Conservation (phyloP, 441 rosid species). For the Adansonia madagascariensis region DNA sequence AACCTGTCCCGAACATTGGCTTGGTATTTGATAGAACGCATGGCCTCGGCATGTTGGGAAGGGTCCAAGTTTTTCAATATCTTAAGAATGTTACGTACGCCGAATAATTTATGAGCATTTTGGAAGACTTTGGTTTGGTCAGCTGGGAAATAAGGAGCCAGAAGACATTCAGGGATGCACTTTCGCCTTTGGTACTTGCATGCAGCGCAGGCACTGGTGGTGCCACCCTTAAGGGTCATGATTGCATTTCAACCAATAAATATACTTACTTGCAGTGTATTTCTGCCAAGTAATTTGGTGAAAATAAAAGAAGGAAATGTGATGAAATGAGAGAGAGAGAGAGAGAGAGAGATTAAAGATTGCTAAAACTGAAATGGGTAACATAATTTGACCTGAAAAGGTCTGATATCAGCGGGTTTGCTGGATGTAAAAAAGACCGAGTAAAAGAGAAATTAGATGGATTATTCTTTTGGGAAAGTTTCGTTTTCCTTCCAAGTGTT, state of each 20-base stretch:
- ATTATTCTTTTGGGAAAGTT: neutral
- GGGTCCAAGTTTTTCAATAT: constrained; percentile 51
- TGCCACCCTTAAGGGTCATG: constrained; percentile 71
- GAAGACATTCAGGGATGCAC: constrained; percentile 9
- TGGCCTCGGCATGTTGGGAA: constrained; percentile 59
- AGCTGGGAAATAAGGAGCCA: neutral
- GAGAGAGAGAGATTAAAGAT: constrained; percentile 1
- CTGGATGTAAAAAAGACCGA: constrained; percentile 31
- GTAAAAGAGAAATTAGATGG: neutral
- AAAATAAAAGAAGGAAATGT: neutral
- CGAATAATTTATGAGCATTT: neutral
- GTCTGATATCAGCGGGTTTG: constrained; percentile 57
- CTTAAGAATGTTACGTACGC: constrained; percentile 29
- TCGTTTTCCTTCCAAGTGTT: neutral
- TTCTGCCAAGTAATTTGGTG: neutral
- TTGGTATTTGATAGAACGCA: constrained; percentile 80
- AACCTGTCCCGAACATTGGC: constrained; percentile 69
- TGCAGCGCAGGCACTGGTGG: constrained; percentile 23
- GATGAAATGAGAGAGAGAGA: constrained; percentile 3
- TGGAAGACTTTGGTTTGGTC: constrained; percentile 3
- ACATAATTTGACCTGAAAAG: constrained; percentile 38
- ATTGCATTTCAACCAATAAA: constrained; percentile 27
- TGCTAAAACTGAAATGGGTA: constrained; percentile 39
- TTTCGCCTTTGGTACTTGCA: constrained; percentile 8
- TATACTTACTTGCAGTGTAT: too few species aligned